Conservation (phyloP, 2,329 filamentous ascomycete species). For the Fusarium anguioides region DNA sequence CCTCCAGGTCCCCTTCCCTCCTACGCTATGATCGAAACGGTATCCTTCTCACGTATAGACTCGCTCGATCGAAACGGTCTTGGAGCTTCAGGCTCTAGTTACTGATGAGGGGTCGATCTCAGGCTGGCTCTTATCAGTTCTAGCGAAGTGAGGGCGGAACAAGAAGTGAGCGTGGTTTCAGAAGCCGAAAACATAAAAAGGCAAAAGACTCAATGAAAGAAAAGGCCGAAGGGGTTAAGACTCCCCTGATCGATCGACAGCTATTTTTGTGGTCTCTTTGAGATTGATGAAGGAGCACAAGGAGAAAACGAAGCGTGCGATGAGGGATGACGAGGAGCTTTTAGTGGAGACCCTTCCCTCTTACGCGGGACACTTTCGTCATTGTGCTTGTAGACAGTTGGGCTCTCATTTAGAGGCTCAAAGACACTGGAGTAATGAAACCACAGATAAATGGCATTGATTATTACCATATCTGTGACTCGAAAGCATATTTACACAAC, state of each 20-base stretch:
- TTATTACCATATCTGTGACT: too few relatives aligned
- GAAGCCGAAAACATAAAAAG: background rate
- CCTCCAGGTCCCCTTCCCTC: background rate
- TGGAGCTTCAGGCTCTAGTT: conserved; percentile 7
- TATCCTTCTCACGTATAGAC: conserved; percentile 9
- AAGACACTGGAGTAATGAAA: background rate
- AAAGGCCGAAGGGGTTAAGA: background rate
- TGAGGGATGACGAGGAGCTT: conserved; percentile 38
- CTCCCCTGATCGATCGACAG: conserved; percentile 21
- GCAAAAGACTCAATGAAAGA: background rate
- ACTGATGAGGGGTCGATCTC: conserved; percentile 31
- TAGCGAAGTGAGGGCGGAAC: background rate
- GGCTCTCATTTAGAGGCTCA: conserved; percentile 31
- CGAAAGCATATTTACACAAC: background rate
- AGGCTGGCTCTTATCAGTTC: conserved; percentile 8
- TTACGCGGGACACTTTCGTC: conserved; percentile 36
- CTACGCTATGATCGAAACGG: background rate
- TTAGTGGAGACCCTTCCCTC: conserved; percentile 28
- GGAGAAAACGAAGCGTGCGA: conserved; percentile 29
- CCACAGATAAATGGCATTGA: too few relatives aligned
- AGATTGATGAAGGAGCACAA: conserved; percentile 31
- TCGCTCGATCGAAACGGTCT: conserved; percentile 2
- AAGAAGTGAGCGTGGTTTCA: conserved; percentile 2
- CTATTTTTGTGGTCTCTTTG: conserved; percentile 28
- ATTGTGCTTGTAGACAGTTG: conserved; percentile 34